Evolutionary conservation across 2,329 filamentous ascomycete species (phyloP).

Genomic region (Fusarium xyrophilum): DNA sequence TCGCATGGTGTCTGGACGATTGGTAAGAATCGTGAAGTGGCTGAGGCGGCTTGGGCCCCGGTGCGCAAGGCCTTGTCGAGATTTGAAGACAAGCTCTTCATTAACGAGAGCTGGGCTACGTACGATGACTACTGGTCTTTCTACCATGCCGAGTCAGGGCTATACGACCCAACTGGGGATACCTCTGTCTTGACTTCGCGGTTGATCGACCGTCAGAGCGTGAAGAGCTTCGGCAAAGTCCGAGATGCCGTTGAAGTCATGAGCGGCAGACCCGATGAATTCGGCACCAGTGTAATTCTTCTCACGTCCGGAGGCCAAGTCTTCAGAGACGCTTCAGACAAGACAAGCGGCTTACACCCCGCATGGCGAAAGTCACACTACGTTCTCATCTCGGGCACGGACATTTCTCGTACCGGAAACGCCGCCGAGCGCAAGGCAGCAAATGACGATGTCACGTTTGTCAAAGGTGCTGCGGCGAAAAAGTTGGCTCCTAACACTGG

Average conservation of each 20-base stretch:
- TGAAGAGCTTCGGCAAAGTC: neutral
- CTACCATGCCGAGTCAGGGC: slow-evolving; percentile 11
- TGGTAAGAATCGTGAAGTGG: neutral
- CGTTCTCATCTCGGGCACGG: neutral
- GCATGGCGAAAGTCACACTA: slow-evolving; percentile 25
- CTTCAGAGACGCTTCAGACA: slow-evolving; percentile 17
- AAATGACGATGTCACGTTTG: slow-evolving; percentile 5
- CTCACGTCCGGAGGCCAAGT: slow-evolving; percentile 22
- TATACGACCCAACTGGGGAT: slow-evolving; percentile 7
- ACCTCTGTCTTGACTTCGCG: slow-evolving; percentile 16
- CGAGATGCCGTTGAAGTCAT: slow-evolving; percentile 15
- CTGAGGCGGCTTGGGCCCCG: slow-evolving; percentile 9
- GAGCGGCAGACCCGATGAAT: slow-evolving; percentile 15
- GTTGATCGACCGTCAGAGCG: slow-evolving; percentile 7
- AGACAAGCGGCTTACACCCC: neutral
- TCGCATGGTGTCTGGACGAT: slow-evolving; percentile 22
- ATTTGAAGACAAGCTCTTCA: slow-evolving; percentile 19
- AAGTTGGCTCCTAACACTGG: slow-evolving; percentile 23
- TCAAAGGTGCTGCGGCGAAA: slow-evolving; percentile 22
- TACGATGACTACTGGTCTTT: slow-evolving; percentile 29
- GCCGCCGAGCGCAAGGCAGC: slow-evolving; percentile 5
- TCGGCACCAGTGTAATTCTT: slow-evolving; percentile 18
- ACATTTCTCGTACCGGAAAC: neutral
- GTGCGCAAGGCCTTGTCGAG: slow-evolving; percentile 4
- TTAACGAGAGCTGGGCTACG: slow-evolving; percentile 21